phyloP scores from a whole-genome alignment of 2,329 filamentous ascomycete genomes.

The Zymoseptoria tritici region DNA sequence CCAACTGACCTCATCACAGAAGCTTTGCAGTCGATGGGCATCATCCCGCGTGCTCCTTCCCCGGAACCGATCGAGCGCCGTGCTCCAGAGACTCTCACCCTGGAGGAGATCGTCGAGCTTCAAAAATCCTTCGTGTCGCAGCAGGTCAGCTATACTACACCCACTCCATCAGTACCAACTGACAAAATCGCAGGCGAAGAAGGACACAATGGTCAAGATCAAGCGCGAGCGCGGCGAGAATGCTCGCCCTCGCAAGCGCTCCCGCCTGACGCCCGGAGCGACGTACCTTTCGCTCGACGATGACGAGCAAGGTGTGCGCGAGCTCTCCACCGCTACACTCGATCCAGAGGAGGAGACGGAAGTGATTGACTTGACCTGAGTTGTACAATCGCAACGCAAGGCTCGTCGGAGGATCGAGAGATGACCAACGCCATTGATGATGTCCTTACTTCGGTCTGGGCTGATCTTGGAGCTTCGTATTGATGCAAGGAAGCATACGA shows the following conservation, averaged over 20 bases:
- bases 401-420: too few relatives aligned
- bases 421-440: too few relatives aligned
- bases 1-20: background rate
- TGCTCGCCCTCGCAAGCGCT: constrained; percentile 11
- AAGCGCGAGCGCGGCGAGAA: constrained; percentile 15
- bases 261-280: constrained; percentile 4
- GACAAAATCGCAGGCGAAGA: background rate
- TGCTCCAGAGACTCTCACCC: constrained; percentile 1
- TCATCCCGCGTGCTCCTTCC: constrained; percentile 13
- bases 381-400: too few relatives aligned
- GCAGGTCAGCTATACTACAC: too few relatives aligned
- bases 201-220: constrained; percentile 4
- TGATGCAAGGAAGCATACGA: background rate
- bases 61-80: constrained; percentile 12
- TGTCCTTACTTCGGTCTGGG: too few relatives aligned
- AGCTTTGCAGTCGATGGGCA: background rate
- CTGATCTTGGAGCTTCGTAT: too few relatives aligned
- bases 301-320: constrained; percentile 1
- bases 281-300: constrained; percentile 15
- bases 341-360: too few relatives aligned
- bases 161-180: too few relatives aligned
- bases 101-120: constrained; percentile 12
- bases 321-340: background rate
- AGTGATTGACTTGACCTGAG: too few relatives aligned
- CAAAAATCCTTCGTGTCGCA: constrained; percentile 1